Evolutionary conservation across 192 early-diverging fungal genomes (phyloP).

Genomic region (Coemansia sp.): DNA sequence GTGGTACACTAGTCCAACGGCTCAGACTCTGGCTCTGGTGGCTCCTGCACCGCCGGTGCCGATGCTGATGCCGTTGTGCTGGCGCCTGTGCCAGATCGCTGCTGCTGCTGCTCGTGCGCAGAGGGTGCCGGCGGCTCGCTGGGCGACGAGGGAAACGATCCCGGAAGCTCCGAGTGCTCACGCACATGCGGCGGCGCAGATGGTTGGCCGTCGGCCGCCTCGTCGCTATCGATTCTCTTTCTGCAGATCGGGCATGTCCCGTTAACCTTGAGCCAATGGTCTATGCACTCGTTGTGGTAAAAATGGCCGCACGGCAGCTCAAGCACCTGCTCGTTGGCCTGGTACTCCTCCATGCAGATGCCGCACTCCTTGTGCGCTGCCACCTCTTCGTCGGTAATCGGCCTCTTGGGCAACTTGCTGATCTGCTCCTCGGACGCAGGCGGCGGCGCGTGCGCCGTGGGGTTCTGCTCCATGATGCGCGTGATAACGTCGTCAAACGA

Average conservation of each 20-base stretch:
- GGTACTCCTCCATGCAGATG: slow-evolving; percentile 90
- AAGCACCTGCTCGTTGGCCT: slow-evolving; percentile 60
- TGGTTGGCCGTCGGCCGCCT: not conserved
- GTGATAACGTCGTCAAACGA: slow-evolving; percentile 88
- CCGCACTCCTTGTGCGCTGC: slow-evolving; percentile 72
- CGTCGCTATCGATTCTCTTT: slow-evolving; percentile 39
- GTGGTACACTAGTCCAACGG: not conserved
- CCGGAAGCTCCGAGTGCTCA: slow-evolving; percentile 42
- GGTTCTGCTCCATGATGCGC: slow-evolving; percentile 77
- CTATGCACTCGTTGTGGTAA: slow-evolving; percentile 86
- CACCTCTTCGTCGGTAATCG: slow-evolving; percentile 55
- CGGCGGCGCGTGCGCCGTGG: slow-evolving; percentile 58
- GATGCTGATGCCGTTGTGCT: not conserved
- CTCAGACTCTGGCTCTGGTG: slow-evolving; percentile 8
- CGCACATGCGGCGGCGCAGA: slow-evolving; percentile 11
- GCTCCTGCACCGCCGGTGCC: not conserved
- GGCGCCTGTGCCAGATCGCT: not conserved
- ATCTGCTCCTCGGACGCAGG: slow-evolving; percentile 79
- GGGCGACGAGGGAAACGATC: slow-evolving; percentile 43
- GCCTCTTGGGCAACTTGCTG: slow-evolving; percentile 56
- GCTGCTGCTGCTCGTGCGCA: slow-evolving; percentile 9
- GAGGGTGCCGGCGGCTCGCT: slow-evolving; percentile 4
- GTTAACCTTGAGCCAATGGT: slow-evolving; percentile 90
- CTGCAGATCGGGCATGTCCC: slow-evolving; percentile 90
- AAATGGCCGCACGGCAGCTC: slow-evolving; percentile 81